Conservation (phyloP, 805 yeast genomes). For the Candida orba region DNA sequence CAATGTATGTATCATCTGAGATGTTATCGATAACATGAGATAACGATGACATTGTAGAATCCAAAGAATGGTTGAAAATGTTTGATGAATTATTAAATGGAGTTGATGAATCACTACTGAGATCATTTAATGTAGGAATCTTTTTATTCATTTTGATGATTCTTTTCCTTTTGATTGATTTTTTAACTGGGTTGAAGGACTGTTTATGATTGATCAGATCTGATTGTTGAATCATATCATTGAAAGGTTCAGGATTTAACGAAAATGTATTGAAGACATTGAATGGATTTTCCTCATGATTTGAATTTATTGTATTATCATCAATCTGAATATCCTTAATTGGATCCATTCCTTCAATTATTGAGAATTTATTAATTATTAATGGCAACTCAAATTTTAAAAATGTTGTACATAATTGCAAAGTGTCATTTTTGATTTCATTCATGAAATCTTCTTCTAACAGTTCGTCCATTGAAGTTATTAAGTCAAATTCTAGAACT, state of each 20-base stretch:
- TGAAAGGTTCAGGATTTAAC: constrained; percentile 10
- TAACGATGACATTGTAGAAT: not conserved
- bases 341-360: constrained; percentile 10
- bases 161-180: constrained; percentile 13
- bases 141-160: constrained; percentile 15
- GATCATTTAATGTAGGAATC: not conserved
- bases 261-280: constrained; percentile 17
- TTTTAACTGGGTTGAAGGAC: not conserved
- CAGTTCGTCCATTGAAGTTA: constrained; percentile 22
- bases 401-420: constrained; percentile 13
- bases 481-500: constrained; percentile 15
- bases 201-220: constrained; percentile 5
- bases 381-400: constrained; percentile 21
- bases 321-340: constrained; percentile 3
- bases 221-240: constrained; percentile 15
- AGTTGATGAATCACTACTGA: not conserved
- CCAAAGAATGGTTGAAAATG: constrained; percentile 3
- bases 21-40: too few relatives aligned
- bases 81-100: constrained; percentile 2
- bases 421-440: constrained; percentile 16
- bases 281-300: not conserved
- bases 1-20: not conserved
- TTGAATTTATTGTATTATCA: constrained; percentile 1
- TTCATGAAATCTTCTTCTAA: constrained; percentile 20
- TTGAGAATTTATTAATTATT: constrained; percentile 10